Evolutionary conservation across 2,329 filamentous ascomycete species (phyloP).

Genomic region (Aureobasidium leucospermi): DNA sequence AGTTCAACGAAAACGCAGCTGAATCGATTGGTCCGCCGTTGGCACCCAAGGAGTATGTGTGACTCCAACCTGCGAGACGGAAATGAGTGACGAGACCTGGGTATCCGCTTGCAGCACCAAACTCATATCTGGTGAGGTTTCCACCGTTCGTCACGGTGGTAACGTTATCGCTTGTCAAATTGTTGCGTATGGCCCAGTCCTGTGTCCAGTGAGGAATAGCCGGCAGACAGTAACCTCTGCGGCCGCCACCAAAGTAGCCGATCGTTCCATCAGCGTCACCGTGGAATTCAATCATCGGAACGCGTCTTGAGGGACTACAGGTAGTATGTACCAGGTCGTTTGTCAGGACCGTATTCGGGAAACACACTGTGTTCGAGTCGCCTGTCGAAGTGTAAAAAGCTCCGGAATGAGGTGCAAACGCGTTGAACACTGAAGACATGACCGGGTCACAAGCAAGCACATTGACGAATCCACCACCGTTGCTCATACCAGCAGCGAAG

Average conservation of each 20-base stretch:
- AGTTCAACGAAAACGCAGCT: conserved; percentile 22
- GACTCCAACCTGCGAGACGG: conserved; percentile 30
- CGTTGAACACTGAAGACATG: conserved; percentile 37
- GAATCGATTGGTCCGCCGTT: conserved; percentile 19
- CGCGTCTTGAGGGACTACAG: conserved; percentile 24
- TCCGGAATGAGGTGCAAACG: conserved; percentile 41
- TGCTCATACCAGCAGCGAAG: conserved; percentile 45
- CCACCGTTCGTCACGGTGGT: conserved; percentile 21
- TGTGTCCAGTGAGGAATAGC: conserved; percentile 27
- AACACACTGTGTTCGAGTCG: conserved; percentile 18
- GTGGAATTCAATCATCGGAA: conserved; percentile 38
- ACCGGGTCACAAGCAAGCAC: conserved; percentile 40
- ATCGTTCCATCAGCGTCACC: conserved; percentile 34
- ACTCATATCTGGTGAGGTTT: conserved; percentile 26
- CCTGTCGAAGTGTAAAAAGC: conserved; percentile 35
- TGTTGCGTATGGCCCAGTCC: conserved; percentile 32
- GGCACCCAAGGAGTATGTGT: conserved; percentile 33
- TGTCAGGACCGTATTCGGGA: conserved; percentile 18
- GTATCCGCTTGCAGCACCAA: conserved; percentile 25
- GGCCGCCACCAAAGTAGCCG: conserved; percentile 30
- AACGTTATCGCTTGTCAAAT: conserved; percentile 24
- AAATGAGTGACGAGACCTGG: conserved; percentile 32
- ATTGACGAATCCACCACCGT: conserved; percentile 45
- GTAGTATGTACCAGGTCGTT: neutral
- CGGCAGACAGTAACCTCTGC: conserved; percentile 23